Conservation (phyloP, 768 basidiomycete genomes). For the Lentinula detonsa region DNA sequence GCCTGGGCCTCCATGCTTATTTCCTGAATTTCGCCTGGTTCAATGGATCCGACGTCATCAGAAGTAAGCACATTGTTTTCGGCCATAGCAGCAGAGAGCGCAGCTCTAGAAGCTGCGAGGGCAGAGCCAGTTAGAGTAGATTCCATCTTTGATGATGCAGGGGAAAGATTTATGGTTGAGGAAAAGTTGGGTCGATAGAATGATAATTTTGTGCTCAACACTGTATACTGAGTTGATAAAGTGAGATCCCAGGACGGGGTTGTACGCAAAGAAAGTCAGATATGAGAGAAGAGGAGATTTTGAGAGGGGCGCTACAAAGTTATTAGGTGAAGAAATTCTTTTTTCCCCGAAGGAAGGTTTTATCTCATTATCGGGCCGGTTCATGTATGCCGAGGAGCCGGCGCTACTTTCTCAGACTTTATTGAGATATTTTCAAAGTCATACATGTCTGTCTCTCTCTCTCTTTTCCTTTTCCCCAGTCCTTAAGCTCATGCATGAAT, state of each 20-base stretch:
- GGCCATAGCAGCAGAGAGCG: constrained; percentile 66
- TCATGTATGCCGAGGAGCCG: not conserved
- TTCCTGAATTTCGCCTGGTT: constrained; percentile 85
- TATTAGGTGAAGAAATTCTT: not conserved
- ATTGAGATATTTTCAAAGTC: constrained; percentile 25
- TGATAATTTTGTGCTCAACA: not conserved
- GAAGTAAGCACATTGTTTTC: constrained; percentile 34
- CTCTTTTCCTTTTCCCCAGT: constrained; percentile 7
- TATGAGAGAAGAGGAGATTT: not conserved
- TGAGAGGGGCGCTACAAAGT: not conserved
- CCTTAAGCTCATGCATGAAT: constrained; percentile 46
- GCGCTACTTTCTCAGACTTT: not conserved
- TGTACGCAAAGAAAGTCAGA: not conserved
- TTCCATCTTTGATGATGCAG: constrained; percentile 23
- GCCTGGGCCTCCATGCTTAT: constrained; percentile 80
- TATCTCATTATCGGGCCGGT: not conserved
- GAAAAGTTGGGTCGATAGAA: not conserved
- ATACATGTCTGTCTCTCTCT: constrained; percentile 12
- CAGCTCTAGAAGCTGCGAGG: constrained; percentile 75
- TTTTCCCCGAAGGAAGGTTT: not conserved
- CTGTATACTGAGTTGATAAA: not conserved
- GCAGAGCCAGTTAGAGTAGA: constrained; percentile 58
- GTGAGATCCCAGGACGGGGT: not conserved
- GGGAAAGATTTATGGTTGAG: not conserved
- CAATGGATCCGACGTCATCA: constrained; percentile 35